Evolutionary conservation across 2,329 filamentous ascomycete genomes (phyloP).

Genomic region (Bipolaris gigantea): DNA sequence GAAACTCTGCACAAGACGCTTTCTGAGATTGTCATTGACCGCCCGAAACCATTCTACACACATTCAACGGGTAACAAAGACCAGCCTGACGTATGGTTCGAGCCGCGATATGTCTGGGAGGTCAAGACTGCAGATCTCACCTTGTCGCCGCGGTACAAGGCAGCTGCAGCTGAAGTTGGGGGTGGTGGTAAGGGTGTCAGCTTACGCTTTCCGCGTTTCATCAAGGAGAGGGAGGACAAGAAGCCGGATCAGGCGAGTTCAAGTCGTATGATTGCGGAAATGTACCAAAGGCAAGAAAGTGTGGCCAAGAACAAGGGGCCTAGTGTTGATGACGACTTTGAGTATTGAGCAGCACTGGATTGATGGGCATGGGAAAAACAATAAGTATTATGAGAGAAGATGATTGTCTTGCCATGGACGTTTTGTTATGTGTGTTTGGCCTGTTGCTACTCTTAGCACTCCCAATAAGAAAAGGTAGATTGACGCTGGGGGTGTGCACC

Average conservation of each 20-base stretch:
- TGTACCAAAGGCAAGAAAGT: slow-evolving; percentile 95
- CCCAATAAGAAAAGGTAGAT: too few species aligned
- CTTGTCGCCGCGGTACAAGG: slow-evolving; percentile 87
- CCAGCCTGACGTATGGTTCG: slow-evolving; percentile 98
- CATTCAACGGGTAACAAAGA: slow-evolving; percentile 84
- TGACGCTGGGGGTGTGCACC: too few species aligned
- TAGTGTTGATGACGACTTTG: slow-evolving; percentile 93
- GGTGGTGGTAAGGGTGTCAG: slow-evolving; percentile 78
- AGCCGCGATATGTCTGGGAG: slow-evolving; percentile 93
- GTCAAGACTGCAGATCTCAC: slow-evolving; percentile 96
- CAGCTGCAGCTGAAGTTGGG: slow-evolving; percentile 77
- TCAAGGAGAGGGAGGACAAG: slow-evolving; percentile 91
- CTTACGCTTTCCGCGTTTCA: slow-evolving; percentile 88
- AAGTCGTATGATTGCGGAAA: slow-evolving; percentile 85
- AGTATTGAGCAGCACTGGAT: slow-evolving; percentile 64
- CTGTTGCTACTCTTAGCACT: too few species aligned
- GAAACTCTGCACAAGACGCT: slow-evolving; percentile 80
- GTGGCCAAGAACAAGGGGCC: slow-evolving; percentile 84
- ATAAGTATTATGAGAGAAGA: background rate
- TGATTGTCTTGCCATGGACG: background rate
- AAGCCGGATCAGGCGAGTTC: slow-evolving; percentile 88
- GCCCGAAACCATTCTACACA: slow-evolving; percentile 89
- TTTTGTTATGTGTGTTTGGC: background rate
- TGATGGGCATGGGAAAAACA: background rate
- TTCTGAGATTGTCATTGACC: slow-evolving; percentile 77